Base-by-base conservation (phyloP, 768 basidiomycete genomes). In the Pisolithus microcarpus region DNA sequence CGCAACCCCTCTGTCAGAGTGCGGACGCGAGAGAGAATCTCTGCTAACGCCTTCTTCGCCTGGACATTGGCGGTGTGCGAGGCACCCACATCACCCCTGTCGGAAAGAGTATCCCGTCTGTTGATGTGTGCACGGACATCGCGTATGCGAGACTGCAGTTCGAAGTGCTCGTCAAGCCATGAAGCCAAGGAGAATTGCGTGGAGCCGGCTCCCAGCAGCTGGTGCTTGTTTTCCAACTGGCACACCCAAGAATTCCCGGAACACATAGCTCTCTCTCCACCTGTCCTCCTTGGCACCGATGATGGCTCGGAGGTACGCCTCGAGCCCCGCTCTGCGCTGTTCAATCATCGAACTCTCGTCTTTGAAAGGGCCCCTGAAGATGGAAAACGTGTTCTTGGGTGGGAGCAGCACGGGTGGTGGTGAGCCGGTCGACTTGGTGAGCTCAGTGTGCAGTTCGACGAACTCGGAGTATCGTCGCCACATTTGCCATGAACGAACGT, bases 401-500 rank as follows among this genome's bases (percentile, higher is more conserved):
- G 95, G 95, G 18, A 97, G 79, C n/a, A 75, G 54, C 16, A 69
- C 76, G 11, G 94, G 93, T 10, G 93, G 91, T 18, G 84, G 70
- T n/a, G 81, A 77, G 15, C 84, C 84, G n/a, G 80, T 79, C n/a
- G 84, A 79, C 63, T 86, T 84, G 24, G 78, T 77, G 59, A 96
- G 80, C 60, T 93, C 87, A 7, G 79, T 77, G 66, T 94, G 80
- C 7, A 98, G 81, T 59, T 90, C 84, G 62, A 79, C 83, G 70
- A 98, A 98, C 70, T 96, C 92, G 39, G 91, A 93, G 72, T 97
- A 98, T 46, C 95, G 87, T 52, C 87, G 76, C 82, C 87, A 89
- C 77, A 96, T 88, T 51, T 86, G 81, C 93, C 94, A 97, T 64
- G 90, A 85, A 54, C 89, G 84, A 26, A 92, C 88, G 50, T 90